Evolutionary conservation across 495 filamentous ascomycete genomes (phyloP).

Genomic region (Bathelium albidoporum): DNA sequence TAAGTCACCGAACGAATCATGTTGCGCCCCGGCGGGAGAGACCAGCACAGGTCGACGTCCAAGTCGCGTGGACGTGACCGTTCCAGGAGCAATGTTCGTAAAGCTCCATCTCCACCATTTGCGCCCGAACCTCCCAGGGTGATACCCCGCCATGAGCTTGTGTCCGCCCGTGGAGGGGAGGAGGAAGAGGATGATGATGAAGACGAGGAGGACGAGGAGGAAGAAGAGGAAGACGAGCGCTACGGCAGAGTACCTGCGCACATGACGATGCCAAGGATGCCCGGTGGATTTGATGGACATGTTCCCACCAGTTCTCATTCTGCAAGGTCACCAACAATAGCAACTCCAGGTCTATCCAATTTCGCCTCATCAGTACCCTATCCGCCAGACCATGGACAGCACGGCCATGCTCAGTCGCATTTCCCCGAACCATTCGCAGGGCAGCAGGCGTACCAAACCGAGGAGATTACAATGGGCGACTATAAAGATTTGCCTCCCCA

Average conservation of each 20-base stretch:
- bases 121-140: not conserved
- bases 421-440: not conserved
- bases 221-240: not conserved
- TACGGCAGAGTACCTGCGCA: not conserved
- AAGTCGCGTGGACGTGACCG: constrained; percentile 21
- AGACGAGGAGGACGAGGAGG: not conserved
- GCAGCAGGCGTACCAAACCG: constrained; percentile 4
- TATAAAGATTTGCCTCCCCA: constrained; percentile 29
- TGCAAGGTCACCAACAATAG: not conserved
- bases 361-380: not conserved
- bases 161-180: constrained; percentile 4
- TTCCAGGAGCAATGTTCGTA: constrained; percentile 19
- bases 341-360: constrained; percentile 1
- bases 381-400: constrained; percentile 12
- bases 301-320: not conserved
- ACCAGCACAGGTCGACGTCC: constrained; percentile 18
- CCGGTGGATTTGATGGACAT: not conserved
- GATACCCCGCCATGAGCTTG: constrained; percentile 12
- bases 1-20: not conserved
- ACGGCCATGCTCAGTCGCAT: constrained; percentile 9
- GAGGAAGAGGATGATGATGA: not conserved
- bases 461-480: constrained; percentile 25
- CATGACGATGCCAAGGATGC: not conserved
- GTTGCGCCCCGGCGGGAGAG: constrained; percentile 5
- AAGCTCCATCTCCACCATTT: constrained; percentile 19